Percentiles rank a stretch among this genome's conserved stretches.
These are phyloP conservation scores for Hortaea werneckii DNA, from an alignment of 2,329 filamentous ascomycete species.

Conservation along the genomic window DNA sequence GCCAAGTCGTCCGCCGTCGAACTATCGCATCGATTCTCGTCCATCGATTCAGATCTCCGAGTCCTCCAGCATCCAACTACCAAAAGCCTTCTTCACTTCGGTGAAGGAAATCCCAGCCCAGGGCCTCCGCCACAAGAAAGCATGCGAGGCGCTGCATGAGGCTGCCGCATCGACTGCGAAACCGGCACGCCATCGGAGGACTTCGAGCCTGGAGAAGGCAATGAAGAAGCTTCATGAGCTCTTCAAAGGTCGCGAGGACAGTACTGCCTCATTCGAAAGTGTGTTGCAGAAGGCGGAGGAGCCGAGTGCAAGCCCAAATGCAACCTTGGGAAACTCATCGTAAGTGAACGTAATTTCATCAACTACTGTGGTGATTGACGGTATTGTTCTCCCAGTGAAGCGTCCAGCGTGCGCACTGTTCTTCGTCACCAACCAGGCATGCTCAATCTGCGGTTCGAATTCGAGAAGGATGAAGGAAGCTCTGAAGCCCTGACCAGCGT, in stretches of 20 bases:
- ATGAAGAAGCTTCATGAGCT: not conserved
- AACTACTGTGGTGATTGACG: too few relatives aligned
- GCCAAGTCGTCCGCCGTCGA: not conserved
- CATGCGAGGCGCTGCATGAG: not conserved
- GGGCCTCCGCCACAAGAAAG: not conserved
- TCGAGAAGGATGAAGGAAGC: not conserved
- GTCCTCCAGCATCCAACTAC: not conserved
- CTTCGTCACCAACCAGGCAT: not conserved
- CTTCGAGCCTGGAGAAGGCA: not conserved
- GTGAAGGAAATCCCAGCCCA: not conserved
- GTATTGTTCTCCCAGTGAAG: not conserved
- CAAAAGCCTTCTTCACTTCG: not conserved
- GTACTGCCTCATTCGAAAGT: not conserved
- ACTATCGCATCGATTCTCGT: not conserved
- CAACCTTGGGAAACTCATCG: not conserved
- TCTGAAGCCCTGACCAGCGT: not conserved
- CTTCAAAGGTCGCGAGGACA: not conserved
- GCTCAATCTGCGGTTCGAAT: slow-evolving; percentile 1
- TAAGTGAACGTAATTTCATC: not conserved
- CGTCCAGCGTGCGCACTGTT: not conserved
- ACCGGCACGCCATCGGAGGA: not conserved
- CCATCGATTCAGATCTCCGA: not conserved
- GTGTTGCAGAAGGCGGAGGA: not conserved
- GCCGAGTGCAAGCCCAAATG: too few relatives aligned
- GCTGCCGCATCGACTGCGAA: not conserved